phyloP scores from a whole-genome alignment of 441 rosid genomes.

The Eruca vesicaria region DNA sequence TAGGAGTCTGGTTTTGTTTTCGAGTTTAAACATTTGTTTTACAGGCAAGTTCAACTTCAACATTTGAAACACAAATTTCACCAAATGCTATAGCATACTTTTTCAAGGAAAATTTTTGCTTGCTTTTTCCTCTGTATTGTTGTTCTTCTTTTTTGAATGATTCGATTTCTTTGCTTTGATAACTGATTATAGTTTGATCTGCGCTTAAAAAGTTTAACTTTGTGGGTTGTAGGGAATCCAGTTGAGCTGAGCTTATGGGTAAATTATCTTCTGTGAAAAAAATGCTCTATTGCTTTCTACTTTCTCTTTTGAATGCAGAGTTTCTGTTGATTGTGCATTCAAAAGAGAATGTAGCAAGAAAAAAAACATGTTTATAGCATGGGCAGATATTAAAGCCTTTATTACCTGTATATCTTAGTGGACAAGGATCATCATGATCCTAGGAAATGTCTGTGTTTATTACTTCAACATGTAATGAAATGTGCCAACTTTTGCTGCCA shows the following conservation, averaged over 20 bases:
- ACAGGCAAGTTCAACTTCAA: conserved; percentile 29
- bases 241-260: too few species aligned
- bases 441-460: neutral
- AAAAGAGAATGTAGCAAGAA: too few species aligned
- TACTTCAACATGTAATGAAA: neutral
- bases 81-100: conserved; percentile 34
- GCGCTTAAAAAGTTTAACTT: neutral
- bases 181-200: neutral
- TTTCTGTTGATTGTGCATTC: too few species aligned
- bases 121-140: neutral
- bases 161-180: neutral
- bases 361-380: too few species aligned
- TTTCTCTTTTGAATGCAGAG: too few species aligned
- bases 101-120: neutral
- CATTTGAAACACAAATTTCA: conserved; percentile 35
- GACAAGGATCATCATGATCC: neutral
- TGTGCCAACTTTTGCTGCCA: neutral
- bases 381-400: too few species aligned
- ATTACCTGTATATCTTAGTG: neutral
- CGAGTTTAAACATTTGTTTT: neutral
- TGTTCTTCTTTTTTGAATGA: neutral
- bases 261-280: too few species aligned
- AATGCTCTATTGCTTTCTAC: too few species aligned
- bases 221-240: too few species aligned
- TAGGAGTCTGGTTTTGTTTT: neutral